phyloP scores from a whole-genome alignment of 1,139 yeast species.

The Pneumocystis carinii region DNA sequence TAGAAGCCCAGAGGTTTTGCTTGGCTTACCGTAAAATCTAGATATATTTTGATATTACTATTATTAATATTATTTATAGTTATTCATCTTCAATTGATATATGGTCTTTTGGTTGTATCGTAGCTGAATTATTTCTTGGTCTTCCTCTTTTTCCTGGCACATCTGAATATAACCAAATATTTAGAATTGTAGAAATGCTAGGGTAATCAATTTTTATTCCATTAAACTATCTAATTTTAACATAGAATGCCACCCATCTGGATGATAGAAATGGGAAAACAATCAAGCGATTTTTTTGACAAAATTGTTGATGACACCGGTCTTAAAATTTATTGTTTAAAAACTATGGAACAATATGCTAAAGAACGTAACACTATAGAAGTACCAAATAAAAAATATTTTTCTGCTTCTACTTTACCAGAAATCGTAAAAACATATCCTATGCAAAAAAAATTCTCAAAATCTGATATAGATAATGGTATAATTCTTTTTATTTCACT shows the following conservation, averaged over 20 bases:
- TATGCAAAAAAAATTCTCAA: conserved; percentile 37
- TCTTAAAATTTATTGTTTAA: conserved; percentile 32
- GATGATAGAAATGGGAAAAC: conserved; percentile 94
- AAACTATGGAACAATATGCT: conserved; percentile 46
- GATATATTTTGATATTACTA: background rate
- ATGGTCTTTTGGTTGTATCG: conserved; percentile 97
- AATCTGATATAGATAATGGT: conserved; percentile 31
- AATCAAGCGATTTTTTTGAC: conserved; percentile 54
- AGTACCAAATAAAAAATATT: conserved; percentile 71
- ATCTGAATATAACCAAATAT: conserved; percentile 80
- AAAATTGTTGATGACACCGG: conserved; percentile 28
- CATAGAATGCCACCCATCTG: conserved; percentile 60
- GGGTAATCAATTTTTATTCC: conserved; percentile 29
- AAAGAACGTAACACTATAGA: conserved; percentile 45
- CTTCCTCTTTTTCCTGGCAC: conserved; percentile 91
- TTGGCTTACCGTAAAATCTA: conserved; percentile 50
- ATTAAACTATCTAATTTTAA: background rate
- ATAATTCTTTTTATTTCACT: background rate
- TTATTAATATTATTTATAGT: background rate
- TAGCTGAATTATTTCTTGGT: conserved; percentile 85
- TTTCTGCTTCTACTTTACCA: conserved; percentile 52
- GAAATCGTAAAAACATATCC: conserved; percentile 68
- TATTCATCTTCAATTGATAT: conserved; percentile 80
- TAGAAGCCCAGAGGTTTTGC: conserved; percentile 85
- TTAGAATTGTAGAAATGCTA: conserved; percentile 66